A percentile compares a stretch with the other conserved stretches of the same genome.
These are phyloP conservation scores for Pseudevernia furfuracea DNA, from an alignment of 495 filamentous ascomycete species.

Conservation along the genomic window DNA sequence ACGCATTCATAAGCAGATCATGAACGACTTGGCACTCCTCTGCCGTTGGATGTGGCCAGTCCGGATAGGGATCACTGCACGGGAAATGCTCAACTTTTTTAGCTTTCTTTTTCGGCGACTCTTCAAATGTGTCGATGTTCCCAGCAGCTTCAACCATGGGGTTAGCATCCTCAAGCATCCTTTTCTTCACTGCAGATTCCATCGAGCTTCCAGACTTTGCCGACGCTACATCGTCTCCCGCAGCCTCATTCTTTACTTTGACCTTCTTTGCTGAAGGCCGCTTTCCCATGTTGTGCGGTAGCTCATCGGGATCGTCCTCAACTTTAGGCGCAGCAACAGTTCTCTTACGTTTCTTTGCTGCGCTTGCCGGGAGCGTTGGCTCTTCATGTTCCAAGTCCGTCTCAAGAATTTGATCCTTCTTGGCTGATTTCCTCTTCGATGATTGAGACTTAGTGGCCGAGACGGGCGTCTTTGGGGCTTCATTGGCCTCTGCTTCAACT, in stretches of 20 bases:
- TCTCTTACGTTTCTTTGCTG: slow-evolving; percentile 26
- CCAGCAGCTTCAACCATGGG: slow-evolving; percentile 10
- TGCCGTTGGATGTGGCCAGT: slow-evolving; percentile 57
- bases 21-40: slow-evolving; percentile 71
- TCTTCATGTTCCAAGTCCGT: neutral
- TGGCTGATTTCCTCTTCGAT: neutral
- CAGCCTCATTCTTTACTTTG: slow-evolving; percentile 5
- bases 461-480: neutral
- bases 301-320: slow-evolving; percentile 28
- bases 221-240: neutral
- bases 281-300: slow-evolving; percentile 41
- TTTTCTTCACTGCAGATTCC: slow-evolving; percentile 13
- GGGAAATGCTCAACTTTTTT: slow-evolving; percentile 34
- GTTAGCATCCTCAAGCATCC: slow-evolving; percentile 18
- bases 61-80: slow-evolving; percentile 57
- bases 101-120: slow-evolving; percentile 18
- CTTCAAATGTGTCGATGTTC: slow-evolving; percentile 10
- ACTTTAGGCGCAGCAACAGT: slow-evolving; percentile 14
- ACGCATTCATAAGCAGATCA: slow-evolving; percentile 50
- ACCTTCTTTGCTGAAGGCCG: neutral
- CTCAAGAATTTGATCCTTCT: neutral
- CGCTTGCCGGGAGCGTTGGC: neutral
- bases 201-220: neutral
- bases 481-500: neutral
- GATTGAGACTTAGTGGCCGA: neutral